Evolutionary conservation across 495 filamentous ascomycete genomes (phyloP).

Genomic region (Penicillium longicatenatum): DNA sequence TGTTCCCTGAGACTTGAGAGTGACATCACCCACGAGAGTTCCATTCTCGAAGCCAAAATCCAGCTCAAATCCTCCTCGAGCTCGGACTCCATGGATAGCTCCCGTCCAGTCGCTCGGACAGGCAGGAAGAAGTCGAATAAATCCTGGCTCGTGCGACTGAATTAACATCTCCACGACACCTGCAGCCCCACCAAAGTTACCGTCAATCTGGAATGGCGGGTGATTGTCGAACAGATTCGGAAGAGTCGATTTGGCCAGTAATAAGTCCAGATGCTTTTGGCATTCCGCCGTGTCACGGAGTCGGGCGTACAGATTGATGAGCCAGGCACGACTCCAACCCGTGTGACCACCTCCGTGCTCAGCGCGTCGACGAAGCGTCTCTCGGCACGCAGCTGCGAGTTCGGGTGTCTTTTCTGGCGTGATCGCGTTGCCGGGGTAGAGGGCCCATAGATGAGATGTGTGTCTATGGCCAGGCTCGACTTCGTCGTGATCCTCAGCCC

Average conservation of each 20-base stretch:
- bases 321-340: slow-evolving; percentile 53
- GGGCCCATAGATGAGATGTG: slow-evolving; percentile 49
- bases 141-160: slow-evolving; percentile 48
- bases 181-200: slow-evolving; percentile 52
- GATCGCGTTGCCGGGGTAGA: slow-evolving; percentile 36
- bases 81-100: slow-evolving; percentile 38
- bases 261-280: slow-evolving; percentile 35
- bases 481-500: slow-evolving; percentile 48
- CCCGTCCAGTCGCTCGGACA: slow-evolving; percentile 43
- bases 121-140: slow-evolving; percentile 47
- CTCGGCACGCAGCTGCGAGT: slow-evolving; percentile 37
- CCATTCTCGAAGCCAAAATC: slow-evolving; percentile 38
- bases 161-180: slow-evolving; percentile 54
- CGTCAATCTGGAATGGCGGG: slow-evolving; percentile 54
- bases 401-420: slow-evolving; percentile 24
- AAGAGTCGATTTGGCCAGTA: slow-evolving; percentile 42
- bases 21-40: slow-evolving; percentile 20
- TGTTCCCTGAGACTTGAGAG: slow-evolving; percentile 19
- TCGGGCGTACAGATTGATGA: slow-evolving; percentile 42
- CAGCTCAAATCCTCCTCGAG: slow-evolving; percentile 45
- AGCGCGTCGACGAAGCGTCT: slow-evolving; percentile 41
- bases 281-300: slow-evolving; percentile 33
- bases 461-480: slow-evolving; percentile 53
- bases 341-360: slow-evolving; percentile 47
- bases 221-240: slow-evolving; percentile 47